Conservation (phyloP, 768 basidiomycete species). For the Psilocybe cyanescens region DNA sequence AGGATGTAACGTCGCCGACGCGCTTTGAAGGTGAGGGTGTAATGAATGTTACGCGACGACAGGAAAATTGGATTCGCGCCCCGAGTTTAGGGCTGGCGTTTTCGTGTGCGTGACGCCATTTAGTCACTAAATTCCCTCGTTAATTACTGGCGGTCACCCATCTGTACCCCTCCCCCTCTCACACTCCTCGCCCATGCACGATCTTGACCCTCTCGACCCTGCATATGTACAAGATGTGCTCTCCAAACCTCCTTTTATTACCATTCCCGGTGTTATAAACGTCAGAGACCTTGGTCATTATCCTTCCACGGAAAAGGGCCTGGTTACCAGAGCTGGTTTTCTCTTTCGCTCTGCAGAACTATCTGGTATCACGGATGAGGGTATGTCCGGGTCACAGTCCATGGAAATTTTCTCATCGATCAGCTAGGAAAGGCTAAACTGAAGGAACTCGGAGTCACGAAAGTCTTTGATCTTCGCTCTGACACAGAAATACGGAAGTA, state of each 20-base stretch:
- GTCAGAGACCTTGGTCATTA: conserved; percentile 74
- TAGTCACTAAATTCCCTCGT: conserved; percentile 17
- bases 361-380: conserved; percentile 70
- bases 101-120: conserved; percentile 37
- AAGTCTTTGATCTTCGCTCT: conserved; percentile 78
- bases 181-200: conserved; percentile 37
- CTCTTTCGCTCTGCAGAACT: conserved; percentile 76
- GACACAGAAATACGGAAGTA: conserved; percentile 82
- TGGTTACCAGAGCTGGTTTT: conserved; percentile 58
- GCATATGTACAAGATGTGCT: conserved; percentile 64
- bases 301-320: conserved; percentile 49
- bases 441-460: conserved; percentile 62
- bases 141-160: conserved; percentile 6
- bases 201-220: conserved; percentile 69
- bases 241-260: conserved; percentile 71
- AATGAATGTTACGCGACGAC: conserved; percentile 33
- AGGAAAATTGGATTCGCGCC: conserved; percentile 32
- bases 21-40: conserved; percentile 13
- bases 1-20: conserved; percentile 9
- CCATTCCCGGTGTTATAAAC: conserved; percentile 76
- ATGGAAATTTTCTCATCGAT: not conserved
- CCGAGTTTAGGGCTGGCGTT: conserved; percentile 40
- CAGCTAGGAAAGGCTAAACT: conserved; percentile 59
- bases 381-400: conserved; percentile 33
- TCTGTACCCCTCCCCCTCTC: not conserved